Base-by-base conservation (phyloP, 2,329 filamentous ascomycete species). In the Didymella arachidicola region DNA sequence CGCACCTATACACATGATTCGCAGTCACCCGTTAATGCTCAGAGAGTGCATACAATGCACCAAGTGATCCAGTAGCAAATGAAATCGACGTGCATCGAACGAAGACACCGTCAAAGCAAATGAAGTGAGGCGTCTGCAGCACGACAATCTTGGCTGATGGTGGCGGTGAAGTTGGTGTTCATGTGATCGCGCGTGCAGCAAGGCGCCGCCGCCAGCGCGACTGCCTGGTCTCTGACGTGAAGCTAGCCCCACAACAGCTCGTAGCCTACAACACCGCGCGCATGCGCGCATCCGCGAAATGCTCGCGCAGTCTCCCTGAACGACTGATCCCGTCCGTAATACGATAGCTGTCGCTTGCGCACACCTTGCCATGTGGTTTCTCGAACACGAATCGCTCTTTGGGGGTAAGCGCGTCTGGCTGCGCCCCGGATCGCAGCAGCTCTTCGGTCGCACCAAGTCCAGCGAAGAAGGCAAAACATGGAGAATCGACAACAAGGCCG, bases 401-500 rank as follows among this genome's bases (percentile, higher is more conserved):
- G 78, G 80, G 57, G 81, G 82, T 60, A 91, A 87, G 77, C 87
- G 86, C 69, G 82, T 93, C 66, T 97, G 93, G 93, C 83, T 97
- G 61, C 87, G 89, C 57, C 93, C 93, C 2, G 93, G 93, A 49
- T 92, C 92, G 74, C 87, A 86, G 68, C 94, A 95, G 75, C 84
- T 97, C 19, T 91, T 97, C 73, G 94, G 94, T 55, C 87, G 94
- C 63, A 93, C 91, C 36, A 84, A 84, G 63, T 83, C 90, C 25
- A 42, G 38, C 67, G 82, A 72, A 27, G 71, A 72, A 22, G 57
- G 55, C 30, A 75, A 71, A 48, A 72, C 68, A n/a, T 72, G 69
- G 63, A 87, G 85, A 25, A 90, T 97, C 65, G 86, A 89, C 6
- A 86, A 95, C 70, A 91, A 90, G 70, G 90, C 89, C 1, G 91